These are phyloP conservation scores for Penicillium occitanis DNA, from an alignment of 2,329 filamentous ascomycete genomes.

Conservation along the genomic window DNA sequence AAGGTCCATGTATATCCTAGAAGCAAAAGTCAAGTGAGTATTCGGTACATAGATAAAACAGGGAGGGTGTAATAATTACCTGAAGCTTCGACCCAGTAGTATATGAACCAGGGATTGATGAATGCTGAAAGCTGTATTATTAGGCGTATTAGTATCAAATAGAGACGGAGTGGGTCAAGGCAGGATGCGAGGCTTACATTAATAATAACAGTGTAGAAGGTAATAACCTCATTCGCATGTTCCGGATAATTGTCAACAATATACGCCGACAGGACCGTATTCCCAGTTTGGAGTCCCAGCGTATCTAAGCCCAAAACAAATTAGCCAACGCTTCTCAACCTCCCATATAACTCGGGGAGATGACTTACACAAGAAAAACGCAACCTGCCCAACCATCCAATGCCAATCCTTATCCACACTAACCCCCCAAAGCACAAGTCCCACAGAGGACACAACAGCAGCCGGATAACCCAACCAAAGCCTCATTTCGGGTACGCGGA, in stretches of 20 bases:
- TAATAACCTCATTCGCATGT: slow-evolving; percentile 56
- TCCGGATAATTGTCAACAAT: slow-evolving; percentile 58
- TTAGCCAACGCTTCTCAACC: background rate
- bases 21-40: background rate
- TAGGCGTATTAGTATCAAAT: background rate
- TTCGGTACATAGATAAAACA: background rate
- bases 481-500: slow-evolving; percentile 55
- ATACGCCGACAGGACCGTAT: slow-evolving; percentile 54
- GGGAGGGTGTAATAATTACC: background rate
- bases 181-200: slow-evolving; percentile 42
- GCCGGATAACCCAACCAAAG: slow-evolving; percentile 59
- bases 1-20: slow-evolving; percentile 11
- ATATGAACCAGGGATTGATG: slow-evolving; percentile 16
- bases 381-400: slow-evolving; percentile 59
- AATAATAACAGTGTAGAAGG: slow-evolving; percentile 56
- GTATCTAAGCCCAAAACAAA: slow-evolving; percentile 41
- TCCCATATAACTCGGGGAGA: no score
- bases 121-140: slow-evolving; percentile 6
- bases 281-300: slow-evolving; percentile 58
- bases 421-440: slow-evolving; percentile 57
- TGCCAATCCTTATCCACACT: slow-evolving; percentile 55
- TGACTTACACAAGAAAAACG: slow-evolving; percentile 54
- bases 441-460: slow-evolving; percentile 44
- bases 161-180: background rate
- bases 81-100: slow-evolving; percentile 9